Percentiles rank a stretch among this genome's conserved stretches.
Evolutionary conservation across 331 rosid genomes (phyloP).

Genomic region (Pyracantha coccinea): DNA sequence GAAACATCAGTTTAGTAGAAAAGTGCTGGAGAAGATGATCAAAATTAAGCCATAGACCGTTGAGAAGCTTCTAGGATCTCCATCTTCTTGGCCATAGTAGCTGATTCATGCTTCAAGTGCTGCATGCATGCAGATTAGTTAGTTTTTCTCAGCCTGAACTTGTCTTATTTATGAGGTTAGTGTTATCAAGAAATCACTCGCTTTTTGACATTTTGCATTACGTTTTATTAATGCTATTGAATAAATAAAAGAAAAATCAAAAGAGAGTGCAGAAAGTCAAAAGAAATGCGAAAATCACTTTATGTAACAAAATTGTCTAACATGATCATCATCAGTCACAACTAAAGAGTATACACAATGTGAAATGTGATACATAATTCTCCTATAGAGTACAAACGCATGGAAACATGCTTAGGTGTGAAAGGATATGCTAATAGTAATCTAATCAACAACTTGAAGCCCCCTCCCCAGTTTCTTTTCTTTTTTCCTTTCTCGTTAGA

Average conservation of each 20-base stretch:
- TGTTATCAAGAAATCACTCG: background rate
- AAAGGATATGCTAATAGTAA: background rate
- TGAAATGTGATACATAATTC: too few species aligned
- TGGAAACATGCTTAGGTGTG: background rate
- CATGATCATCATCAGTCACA: too few species aligned
- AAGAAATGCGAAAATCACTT: too few species aligned
- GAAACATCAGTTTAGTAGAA: background rate
- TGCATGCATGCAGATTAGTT: background rate
- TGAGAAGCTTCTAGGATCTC: slow-evolving; percentile 39
- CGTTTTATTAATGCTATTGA: background rate
- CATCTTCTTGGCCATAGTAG: slow-evolving; percentile 31
- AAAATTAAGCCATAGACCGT: slow-evolving; percentile 26
- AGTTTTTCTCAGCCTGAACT: background rate
- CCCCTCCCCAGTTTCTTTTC: background rate
- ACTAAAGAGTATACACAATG: too few species aligned
- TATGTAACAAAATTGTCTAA: too few species aligned
- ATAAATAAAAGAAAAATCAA: background rate
- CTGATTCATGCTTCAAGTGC: slow-evolving; percentile 38
- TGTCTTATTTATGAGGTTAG: background rate
- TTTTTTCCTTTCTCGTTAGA: background rate
- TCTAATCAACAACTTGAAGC: background rate
- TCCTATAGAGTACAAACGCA: background rate
- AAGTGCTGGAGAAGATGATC: background rate
- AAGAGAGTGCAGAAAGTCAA: too few species aligned
- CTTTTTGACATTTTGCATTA: slow-evolving; percentile 4